Evolutionary conservation across 2,329 filamentous ascomycete species (phyloP), one percentile per base, ranked within the genome.

Genomic region (Sporothrix globosa): DNA sequence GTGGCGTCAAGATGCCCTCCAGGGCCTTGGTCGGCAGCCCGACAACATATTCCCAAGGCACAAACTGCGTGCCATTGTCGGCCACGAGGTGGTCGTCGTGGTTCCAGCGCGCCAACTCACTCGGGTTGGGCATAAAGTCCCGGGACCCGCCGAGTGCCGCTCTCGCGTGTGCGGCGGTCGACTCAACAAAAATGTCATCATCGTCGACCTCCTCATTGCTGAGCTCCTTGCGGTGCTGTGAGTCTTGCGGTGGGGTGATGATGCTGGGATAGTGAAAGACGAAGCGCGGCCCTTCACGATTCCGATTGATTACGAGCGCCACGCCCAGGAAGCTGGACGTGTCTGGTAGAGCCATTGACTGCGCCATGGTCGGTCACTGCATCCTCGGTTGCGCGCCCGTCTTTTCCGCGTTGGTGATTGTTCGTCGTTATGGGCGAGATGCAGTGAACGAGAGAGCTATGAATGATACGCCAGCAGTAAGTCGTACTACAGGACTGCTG

Each of bases 251-350:
- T 80, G 75, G 78, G 10, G 77, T 77, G 56, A 87, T 83, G 61
- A 82, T 79, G n/a, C 89, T 86, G n/a, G 93, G 93, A 77, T 96
- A 96, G 80, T 97, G 92, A 79, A 94, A 97, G 76, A 96, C 91
- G 76, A 96, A 91, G 73, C 89, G 88, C 39, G 93, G 91, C 19
- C 93, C 92, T 75, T 92, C 91, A 74, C 91, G 88, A 46, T 91
- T 92, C 74, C 91, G 87, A 76, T 88, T 88, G 76, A 92, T 88
- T 74, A 93, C 88, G 52, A 95, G 86, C 67, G 92, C 88, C 70
- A 95, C 88, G 54, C 90, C 91, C 67, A 94, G 79, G 73, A 88
- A 85, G 77, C 87, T 88, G 74, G 85, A 83, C 48, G 81, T 78
- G 76, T 82, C 86, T 69, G 87, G 83, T 7, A 85, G 79, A 24